phyloP scores from a whole-genome alignment of 257 asterid species.

The Fraxinus cuspidata region DNA sequence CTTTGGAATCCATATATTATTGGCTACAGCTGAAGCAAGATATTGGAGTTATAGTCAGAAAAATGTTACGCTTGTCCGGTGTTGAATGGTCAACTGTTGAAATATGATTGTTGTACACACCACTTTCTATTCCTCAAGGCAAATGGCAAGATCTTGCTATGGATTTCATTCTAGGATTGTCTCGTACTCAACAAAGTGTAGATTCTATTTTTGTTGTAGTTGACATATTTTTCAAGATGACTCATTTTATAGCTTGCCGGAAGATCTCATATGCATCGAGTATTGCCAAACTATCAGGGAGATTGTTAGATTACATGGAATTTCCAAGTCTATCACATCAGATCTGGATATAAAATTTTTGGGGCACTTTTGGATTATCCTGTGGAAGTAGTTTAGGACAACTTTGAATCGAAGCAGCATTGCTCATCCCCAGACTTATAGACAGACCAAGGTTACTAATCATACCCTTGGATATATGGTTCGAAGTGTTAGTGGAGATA shows the following conservation, averaged over 20 bases:
- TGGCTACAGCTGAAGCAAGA: conserved; percentile 8
- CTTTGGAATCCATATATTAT: background rate
- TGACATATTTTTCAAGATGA: conserved; percentile 8
- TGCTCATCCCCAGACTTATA: conserved; percentile 13
- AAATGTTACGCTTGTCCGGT: background rate
- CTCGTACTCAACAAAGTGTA: background rate
- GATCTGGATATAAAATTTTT: background rate
- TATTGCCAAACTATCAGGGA: background rate
- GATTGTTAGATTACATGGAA: background rate
- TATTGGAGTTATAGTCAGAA: background rate
- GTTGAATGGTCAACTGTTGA: background rate
- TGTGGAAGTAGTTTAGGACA: background rate
- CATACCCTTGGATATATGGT: background rate
- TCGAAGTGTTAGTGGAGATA: background rate
- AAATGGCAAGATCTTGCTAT: background rate
- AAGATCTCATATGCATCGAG: background rate
- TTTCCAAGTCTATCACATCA: background rate
- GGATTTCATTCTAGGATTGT: conserved; percentile 3
- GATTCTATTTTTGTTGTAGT: conserved; percentile 3
- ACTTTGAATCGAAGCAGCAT: background rate
- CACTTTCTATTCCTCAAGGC: background rate
- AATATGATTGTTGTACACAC: background rate
- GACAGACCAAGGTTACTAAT: background rate
- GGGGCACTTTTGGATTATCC: background rate
- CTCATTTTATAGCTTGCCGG: background rate